phyloP scores from a whole-genome alignment of 2,329 filamentous ascomycete genomes.

The Beauveria pseudobassiana region DNA sequence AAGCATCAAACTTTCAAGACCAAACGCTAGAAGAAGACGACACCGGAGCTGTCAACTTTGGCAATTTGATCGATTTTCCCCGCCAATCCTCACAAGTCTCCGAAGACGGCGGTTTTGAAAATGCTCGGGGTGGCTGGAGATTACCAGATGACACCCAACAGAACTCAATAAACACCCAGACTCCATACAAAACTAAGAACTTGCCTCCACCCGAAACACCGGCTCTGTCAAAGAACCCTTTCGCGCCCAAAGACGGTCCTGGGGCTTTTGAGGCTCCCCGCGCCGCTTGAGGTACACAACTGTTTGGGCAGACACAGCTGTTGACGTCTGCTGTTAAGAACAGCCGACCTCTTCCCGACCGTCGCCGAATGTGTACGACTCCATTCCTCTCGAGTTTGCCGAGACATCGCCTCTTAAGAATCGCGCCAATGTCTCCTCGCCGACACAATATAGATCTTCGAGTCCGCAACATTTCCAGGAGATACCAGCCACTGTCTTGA shows the following conservation, averaged over 20 bases:
- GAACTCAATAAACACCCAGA: slow-evolving; percentile 22
- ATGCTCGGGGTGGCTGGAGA: slow-evolving; percentile 33
- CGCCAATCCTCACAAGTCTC: slow-evolving; percentile 34
- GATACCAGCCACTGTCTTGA: slow-evolving; percentile 21
- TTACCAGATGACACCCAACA: slow-evolving; percentile 25
- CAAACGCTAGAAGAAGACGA: slow-evolving; percentile 39
- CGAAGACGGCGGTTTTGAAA: slow-evolving; percentile 32
- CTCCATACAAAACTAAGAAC: slow-evolving; percentile 23
- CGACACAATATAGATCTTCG: slow-evolving; percentile 32
- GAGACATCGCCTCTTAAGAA: slow-evolving; percentile 44
- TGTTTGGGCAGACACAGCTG: slow-evolving; percentile 47
- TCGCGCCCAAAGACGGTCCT: slow-evolving; percentile 18
- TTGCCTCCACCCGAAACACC: slow-evolving; percentile 40
- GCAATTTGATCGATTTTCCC: slow-evolving; percentile 26
- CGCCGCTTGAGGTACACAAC: slow-evolving; percentile 36
- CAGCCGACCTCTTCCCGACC: slow-evolving; percentile 51
- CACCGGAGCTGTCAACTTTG: slow-evolving; percentile 42
- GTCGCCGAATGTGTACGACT: slow-evolving; percentile 41
- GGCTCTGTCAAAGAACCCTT: slow-evolving; percentile 40
- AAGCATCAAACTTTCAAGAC: slow-evolving; percentile 23
- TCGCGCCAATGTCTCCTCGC: slow-evolving; percentile 39
- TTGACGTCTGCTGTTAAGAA: slow-evolving; percentile 43
- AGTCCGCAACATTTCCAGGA: slow-evolving; percentile 32
- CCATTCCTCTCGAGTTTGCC: slow-evolving; percentile 38
- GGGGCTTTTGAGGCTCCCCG: slow-evolving; percentile 26